Conservation (phyloP, 2,329 filamentous ascomycete species). For the Penicillium hesseltinei region DNA sequence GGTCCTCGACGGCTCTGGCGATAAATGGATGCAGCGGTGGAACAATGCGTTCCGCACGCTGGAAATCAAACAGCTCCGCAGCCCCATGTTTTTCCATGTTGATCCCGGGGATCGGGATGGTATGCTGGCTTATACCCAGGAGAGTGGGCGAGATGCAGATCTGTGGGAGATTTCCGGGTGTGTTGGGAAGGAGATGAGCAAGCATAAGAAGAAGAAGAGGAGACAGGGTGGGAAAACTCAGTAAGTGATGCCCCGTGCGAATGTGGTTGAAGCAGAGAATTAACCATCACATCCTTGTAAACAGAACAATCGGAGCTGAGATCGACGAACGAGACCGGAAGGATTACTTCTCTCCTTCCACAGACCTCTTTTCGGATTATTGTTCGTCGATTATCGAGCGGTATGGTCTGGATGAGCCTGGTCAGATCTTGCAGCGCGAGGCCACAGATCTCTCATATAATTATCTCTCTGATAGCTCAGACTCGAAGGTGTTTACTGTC, state of each 20-base stretch:
- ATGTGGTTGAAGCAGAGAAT: background rate
- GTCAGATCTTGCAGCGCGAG: constrained; percentile 59
- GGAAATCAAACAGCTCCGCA: constrained; percentile 69
- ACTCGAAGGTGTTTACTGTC: constrained; percentile 64
- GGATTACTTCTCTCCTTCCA: constrained; percentile 67
- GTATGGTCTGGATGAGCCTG: constrained; percentile 55
- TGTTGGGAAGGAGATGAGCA: constrained; percentile 76
- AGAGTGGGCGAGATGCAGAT: constrained; percentile 60
- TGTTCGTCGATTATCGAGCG: constrained; percentile 57
- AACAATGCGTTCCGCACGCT: constrained; percentile 66
- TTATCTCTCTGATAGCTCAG: constrained; percentile 38
- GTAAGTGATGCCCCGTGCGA: constrained; percentile 14
- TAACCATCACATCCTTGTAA: background rate
- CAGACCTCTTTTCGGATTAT: constrained; percentile 61
- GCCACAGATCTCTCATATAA: constrained; percentile 63
- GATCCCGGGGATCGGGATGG: constrained; percentile 74
- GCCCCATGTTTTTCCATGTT: constrained; percentile 80
- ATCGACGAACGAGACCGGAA: constrained; percentile 67
- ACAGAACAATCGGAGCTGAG: constrained; percentile 34
- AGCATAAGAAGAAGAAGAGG: constrained; percentile 71
- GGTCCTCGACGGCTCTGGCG: constrained; percentile 65
- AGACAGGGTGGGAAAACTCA: constrained; percentile 57
- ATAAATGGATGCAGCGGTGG: constrained; percentile 70
- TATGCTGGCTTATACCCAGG: constrained; percentile 66
- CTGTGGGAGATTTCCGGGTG: constrained; percentile 69